phyloP scores from a whole-genome alignment of 2,329 filamentous ascomycete genomes.

The Chaetomiaceae sp. region DNA sequence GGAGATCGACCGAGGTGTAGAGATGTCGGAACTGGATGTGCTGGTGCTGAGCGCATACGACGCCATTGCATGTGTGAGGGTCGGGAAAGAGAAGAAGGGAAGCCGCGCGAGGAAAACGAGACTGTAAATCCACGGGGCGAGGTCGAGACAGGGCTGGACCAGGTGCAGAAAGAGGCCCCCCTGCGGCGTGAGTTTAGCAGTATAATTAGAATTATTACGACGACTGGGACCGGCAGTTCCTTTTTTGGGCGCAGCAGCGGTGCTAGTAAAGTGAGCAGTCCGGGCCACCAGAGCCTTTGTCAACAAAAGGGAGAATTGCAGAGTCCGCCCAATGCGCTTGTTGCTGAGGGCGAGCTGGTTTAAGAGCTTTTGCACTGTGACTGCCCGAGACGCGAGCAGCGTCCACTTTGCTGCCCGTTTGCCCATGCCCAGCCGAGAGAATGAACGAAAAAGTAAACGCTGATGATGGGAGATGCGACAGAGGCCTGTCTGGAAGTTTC shows the following conservation, averaged over 20 bases:
- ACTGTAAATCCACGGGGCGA: conserved; percentile 23
- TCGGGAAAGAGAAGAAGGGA: conserved; percentile 18
- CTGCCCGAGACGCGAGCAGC: conserved; percentile 18
- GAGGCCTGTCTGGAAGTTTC: conserved; percentile 26
- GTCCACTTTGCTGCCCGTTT: conserved; percentile 19
- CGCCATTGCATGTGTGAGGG: conserved; percentile 37
- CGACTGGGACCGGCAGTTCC: conserved; percentile 16
- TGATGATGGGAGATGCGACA: conserved; percentile 24
- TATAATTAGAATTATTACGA: conserved; percentile 22
- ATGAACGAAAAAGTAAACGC: background rate
- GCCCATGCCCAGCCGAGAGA: conserved; percentile 18
- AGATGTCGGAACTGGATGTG: conserved; percentile 46
- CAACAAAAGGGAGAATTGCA: conserved; percentile 22
- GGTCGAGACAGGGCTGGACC: conserved; percentile 21
- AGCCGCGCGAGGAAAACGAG: conserved; percentile 19
- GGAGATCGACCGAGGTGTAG: conserved; percentile 52
- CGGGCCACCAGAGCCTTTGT: conserved; percentile 27
- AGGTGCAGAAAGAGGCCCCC: conserved; percentile 19
- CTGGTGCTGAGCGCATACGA: conserved; percentile 44
- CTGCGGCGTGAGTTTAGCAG: conserved; percentile 20
- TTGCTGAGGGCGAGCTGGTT: conserved; percentile 22
- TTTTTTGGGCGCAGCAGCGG: background rate
- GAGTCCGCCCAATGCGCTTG: conserved; percentile 15
- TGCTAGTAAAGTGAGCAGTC: conserved; percentile 4
- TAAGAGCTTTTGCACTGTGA: conserved; percentile 23